Conservation (phyloP, 2,329 filamentous ascomycete species). For the Botrytis hyacinthi region DNA sequence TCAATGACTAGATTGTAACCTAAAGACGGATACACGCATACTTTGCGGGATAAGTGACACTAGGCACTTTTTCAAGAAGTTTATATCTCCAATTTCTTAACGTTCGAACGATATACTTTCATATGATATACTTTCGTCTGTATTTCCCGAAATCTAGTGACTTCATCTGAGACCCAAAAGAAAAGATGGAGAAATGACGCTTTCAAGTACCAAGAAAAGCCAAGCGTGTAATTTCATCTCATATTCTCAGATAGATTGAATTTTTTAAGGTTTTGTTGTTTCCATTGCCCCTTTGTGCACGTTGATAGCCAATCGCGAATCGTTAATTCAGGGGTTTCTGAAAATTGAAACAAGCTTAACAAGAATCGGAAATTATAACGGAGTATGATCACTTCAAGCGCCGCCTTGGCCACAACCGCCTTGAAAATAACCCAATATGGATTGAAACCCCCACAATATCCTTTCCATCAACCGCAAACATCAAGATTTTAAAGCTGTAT, state of each 20-base stretch:
- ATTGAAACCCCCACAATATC: background rate
- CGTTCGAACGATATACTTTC: background rate
- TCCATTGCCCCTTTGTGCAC: background rate
- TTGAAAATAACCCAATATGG: background rate
- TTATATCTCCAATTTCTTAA: background rate
- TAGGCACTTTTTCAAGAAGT: background rate
- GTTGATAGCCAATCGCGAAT: background rate
- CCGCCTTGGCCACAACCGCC: background rate
- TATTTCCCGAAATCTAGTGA: background rate
- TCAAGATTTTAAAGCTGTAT: background rate
- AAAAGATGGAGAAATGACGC: background rate
- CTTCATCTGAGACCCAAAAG: background rate
- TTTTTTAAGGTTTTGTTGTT: background rate
- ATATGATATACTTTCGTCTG: background rate
- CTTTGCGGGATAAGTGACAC: background rate
- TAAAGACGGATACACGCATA: background rate
- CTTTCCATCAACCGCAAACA: background rate
- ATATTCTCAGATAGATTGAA: slow-evolving; percentile 8
- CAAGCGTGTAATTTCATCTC: background rate
- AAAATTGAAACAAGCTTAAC: slow-evolving; percentile 1
- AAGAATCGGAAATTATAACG: background rate
- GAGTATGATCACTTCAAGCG: background rate
- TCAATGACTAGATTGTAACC: background rate
- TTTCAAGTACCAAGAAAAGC: slow-evolving; percentile 1
- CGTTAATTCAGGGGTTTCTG: background rate